Percentiles rank a stretch among this genome's conserved stretches.
These are phyloP conservation scores for Takashimella tepidaria DNA, from an alignment of 1,284 basidiomycete genomes.

Conservation along the genomic window DNA sequence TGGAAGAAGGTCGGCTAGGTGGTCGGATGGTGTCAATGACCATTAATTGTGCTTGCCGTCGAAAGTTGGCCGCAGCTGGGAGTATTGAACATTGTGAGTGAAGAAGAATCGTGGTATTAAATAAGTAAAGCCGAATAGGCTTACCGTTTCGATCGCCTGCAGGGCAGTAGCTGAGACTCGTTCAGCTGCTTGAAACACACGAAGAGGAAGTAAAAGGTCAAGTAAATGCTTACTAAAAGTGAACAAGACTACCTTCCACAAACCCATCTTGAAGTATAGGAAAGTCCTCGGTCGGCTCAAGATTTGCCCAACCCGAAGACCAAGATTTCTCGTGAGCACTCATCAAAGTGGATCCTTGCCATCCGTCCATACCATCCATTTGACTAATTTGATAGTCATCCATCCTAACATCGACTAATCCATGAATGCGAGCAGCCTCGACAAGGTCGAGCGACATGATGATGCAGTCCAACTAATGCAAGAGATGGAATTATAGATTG, in stretches of 20 bases:
- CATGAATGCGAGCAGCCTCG: background rate
- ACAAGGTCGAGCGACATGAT: too few relatives aligned
- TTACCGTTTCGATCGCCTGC: too few relatives aligned
- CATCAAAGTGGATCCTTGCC: background rate
- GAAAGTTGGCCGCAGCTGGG: background rate
- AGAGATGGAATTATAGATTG: too few relatives aligned
- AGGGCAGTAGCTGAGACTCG: too few relatives aligned
- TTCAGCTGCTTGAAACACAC: too few relatives aligned
- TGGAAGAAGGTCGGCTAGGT: background rate
- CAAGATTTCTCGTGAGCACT: background rate
- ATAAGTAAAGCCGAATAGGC: background rate
- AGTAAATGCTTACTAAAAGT: background rate
- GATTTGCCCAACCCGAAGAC: conserved; percentile 5
- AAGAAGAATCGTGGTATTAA: background rate
- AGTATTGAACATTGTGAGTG: background rate
- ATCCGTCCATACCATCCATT: too few relatives aligned
- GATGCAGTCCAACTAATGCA: too few relatives aligned
- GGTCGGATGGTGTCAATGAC: conserved; percentile 19
- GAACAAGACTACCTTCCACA: background rate
- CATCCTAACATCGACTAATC: background rate
- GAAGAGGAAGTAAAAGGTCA: background rate
- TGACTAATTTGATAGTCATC: too few relatives aligned
- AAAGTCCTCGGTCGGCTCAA: conserved; percentile 10
- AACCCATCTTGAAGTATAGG: conserved; percentile 8
- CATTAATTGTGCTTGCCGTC: conserved; percentile 22